Evolutionary conservation across 2,329 filamentous ascomycete genomes (phyloP), one percentile per base, ranked within the genome.

Genomic region (Microsporum canis): DNA sequence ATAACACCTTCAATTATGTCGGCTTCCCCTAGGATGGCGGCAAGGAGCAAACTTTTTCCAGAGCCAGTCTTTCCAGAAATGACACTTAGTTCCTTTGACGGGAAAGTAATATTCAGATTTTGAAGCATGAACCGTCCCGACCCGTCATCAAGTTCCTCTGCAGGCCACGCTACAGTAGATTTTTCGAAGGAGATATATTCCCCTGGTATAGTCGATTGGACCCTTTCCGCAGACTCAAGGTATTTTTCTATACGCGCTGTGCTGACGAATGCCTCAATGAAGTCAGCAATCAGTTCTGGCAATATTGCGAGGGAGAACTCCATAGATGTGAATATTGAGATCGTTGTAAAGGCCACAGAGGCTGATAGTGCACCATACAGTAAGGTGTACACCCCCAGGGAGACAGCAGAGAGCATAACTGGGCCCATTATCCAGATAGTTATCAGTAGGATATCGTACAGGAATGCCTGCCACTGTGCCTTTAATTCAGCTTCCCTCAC

Each of bases 41-140:
- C 82, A 5, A 94, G 78, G 64, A 94, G 75, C 43, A 92, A 74
- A 71, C 85, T 89, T 75, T 92, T 92, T 14, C 89, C 89, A 6
- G 84, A 84, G 0, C 89, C 88, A 0, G 88, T 92, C 69, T 86
- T 86, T 0, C 88, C 88, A 2, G 87, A 88, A 38, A 92, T 84
- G 12, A 91, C 82, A 23, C 84, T 90, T 6, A 94, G 75, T 66
- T 88, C 84, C 17, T 84, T 82, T 14, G 77, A 72, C 0, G 88
- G 88, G 66, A 92, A 89, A 0, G 79, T 79, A 8, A 90, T 69
- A 64, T 82, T 83, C 56, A 91, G 67, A 65, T 87, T 78, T 59
- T 81, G 80, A 23, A 91, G 75, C 12, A 85, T 78, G 66, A 90
- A 91, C 38, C 83, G 76, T 59, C 84, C 80, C 45, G 81, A 78